A percentile compares a stretch with the other conserved stretches of the same genome.
phyloP scores from a whole-genome alignment of 2,329 filamentous ascomycete genomes.

The Ceratocystis ficicola region DNA sequence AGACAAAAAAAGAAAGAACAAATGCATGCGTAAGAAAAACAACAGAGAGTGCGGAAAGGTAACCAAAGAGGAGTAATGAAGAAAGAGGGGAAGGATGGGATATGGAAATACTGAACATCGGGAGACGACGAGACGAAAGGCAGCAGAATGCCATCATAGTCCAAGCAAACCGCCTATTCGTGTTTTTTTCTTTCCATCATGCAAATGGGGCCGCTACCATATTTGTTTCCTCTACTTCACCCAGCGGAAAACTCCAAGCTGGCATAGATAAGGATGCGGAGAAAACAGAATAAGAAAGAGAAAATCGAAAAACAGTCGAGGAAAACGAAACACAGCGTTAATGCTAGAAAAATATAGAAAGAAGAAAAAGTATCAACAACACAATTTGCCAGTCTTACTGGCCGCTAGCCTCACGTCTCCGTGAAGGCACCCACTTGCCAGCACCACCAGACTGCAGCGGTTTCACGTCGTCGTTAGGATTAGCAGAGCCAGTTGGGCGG shows the following conservation, averaged over 20 bases:
- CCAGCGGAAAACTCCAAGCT: slow-evolving; percentile 2
- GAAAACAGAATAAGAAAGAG: slow-evolving; percentile 10
- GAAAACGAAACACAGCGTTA: slow-evolving; percentile 23
- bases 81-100: not conserved
- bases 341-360: slow-evolving; percentile 25
- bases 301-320: slow-evolving; percentile 17
- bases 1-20: not conserved
- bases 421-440: slow-evolving; percentile 43
- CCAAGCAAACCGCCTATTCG: too few relatives aligned
- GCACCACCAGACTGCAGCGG: slow-evolving; percentile 40
- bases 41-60: not conserved
- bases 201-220: not conserved
- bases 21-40: not conserved
- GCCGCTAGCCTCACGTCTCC: not conserved
- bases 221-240: not conserved
- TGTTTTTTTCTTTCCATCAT: too few relatives aligned
- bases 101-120: too few relatives aligned
- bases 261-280: slow-evolving; percentile 21
- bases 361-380: slow-evolving; percentile 21
- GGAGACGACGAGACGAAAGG: slow-evolving; percentile 11
- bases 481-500: slow-evolving; percentile 23
- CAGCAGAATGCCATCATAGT: slow-evolving; percentile 6
- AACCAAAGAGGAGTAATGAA: not conserved
- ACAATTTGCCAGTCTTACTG: slow-evolving; percentile 3
- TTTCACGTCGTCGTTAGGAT: slow-evolving; percentile 30